These are phyloP conservation scores for Cunninghamia lanceolata DNA, from an alignment of 75 land plant genomes.

Conservation along the genomic window DNA sequence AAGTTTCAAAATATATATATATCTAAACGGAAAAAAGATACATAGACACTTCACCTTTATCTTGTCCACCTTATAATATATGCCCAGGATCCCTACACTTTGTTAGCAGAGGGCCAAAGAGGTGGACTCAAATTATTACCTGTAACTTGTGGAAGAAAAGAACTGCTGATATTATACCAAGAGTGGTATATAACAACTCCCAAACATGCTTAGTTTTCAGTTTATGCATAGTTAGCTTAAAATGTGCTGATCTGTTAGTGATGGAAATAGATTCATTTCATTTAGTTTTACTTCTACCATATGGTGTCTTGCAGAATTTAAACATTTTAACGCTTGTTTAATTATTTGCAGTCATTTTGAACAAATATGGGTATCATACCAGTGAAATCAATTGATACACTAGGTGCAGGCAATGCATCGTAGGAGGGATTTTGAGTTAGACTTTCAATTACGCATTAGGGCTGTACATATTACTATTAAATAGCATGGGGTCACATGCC, in stretches of 20 bases:
- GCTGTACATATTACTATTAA: not conserved
- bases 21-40: too few relatives aligned
- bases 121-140: conserved; percentile 34
- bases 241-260: not conserved
- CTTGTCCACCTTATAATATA: too few relatives aligned
- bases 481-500: too few relatives aligned
- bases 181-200: conserved; percentile 6
- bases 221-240: not conserved
- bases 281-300: not conserved
- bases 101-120: too few relatives aligned
- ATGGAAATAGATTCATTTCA: not conserved
- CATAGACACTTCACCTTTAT: too few relatives aligned
- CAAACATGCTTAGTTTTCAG: not conserved
- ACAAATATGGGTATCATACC: conserved; percentile 6
- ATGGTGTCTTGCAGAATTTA: not conserved
- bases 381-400: conserved; percentile 37
- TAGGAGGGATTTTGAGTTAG: conserved; percentile 29
- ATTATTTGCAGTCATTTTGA: conserved; percentile 11
- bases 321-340: not conserved
- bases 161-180: conserved; percentile 57
- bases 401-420: conserved; percentile 54
- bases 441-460: conserved; percentile 15
- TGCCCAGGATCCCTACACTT: too few relatives aligned
- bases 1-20: too few relatives aligned
- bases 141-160: conserved; percentile 48